These are phyloP conservation scores for Phlegmacium glaucopus DNA, from an alignment of 768 basidiomycete genomes.

Conservation along the genomic window DNA sequence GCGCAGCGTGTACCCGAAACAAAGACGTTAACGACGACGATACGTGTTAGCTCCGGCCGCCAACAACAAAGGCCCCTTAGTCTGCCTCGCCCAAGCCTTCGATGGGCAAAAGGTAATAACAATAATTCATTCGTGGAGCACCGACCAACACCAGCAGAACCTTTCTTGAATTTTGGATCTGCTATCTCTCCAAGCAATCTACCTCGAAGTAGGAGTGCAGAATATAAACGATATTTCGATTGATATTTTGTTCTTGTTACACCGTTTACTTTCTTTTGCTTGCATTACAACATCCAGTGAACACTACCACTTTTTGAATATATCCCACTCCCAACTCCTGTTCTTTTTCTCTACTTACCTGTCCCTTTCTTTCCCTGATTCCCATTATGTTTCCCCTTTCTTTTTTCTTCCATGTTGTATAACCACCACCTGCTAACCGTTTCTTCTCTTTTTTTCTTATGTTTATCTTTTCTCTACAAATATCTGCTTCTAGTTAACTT, in stretches of 20 bases:
- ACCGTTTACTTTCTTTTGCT: neutral
- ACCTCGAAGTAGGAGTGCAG: conserved; percentile 12
- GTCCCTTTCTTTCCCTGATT: too few relatives aligned
- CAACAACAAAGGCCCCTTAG: neutral
- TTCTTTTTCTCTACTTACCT: too few relatives aligned
- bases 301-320: neutral
- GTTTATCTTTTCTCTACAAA: too few relatives aligned
- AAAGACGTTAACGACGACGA: too few relatives aligned
- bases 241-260: neutral
- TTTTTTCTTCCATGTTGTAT: too few relatives aligned
- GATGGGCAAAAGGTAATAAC: neutral
- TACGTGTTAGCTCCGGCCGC: neutral
- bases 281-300: neutral
- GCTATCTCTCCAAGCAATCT: conserved; percentile 2
- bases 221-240: neutral
- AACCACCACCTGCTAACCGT: too few relatives aligned
- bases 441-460: too few relatives aligned
- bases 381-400: too few relatives aligned
- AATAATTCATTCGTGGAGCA: neutral
- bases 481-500: too few relatives aligned
- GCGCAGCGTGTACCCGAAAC: too few relatives aligned
- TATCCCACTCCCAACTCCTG: neutral
- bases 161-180: conserved; percentile 8
- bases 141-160: neutral
- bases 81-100: neutral